Percentiles rank a stretch among this genome's conserved stretches.
Evolutionary conservation across 2,329 filamentous ascomycete genomes (phyloP).

Genomic region (Didymella glomerata): DNA sequence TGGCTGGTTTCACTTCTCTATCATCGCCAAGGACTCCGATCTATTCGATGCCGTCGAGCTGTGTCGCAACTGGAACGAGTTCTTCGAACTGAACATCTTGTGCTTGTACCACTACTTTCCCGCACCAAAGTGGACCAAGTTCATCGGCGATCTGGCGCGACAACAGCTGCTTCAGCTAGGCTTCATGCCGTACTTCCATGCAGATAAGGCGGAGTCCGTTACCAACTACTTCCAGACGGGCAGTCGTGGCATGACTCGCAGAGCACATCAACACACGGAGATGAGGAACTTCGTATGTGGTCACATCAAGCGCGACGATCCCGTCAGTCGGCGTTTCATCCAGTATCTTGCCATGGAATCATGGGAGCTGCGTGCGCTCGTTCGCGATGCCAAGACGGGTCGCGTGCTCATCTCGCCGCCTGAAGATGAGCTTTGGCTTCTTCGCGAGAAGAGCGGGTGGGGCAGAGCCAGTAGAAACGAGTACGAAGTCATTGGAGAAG

Average conservation of each 20-base stretch:
- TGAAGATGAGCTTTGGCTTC: conserved; percentile 52
- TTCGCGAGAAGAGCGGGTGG: conserved; percentile 51
- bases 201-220: conserved; percentile 45
- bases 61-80: conserved; percentile 62
- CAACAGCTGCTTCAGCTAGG: conserved; percentile 55
- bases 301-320: conserved; percentile 55
- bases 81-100: conserved; percentile 59
- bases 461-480: conserved; percentile 52
- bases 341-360: conserved; percentile 55
- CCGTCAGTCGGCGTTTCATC: conserved; percentile 53
- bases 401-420: conserved; percentile 50
- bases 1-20: conserved; percentile 62
- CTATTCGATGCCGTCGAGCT: conserved; percentile 57
- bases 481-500: conserved; percentile 47
- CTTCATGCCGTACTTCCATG: conserved; percentile 50
- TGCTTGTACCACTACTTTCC: conserved; percentile 59
- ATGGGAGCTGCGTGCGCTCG: conserved; percentile 49
- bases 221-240: conserved; percentile 47
- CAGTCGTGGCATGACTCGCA: conserved; percentile 44
- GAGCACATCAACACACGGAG: conserved; percentile 49
- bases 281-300: conserved; percentile 55
- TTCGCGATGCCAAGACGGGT: conserved; percentile 55
- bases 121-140: conserved; percentile 56
- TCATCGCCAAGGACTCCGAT: conserved; percentile 60
- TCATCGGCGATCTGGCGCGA: conserved; percentile 51